Base-by-base conservation (phyloP, 805 yeast genomes). In the Candida morakotiae region DNA sequence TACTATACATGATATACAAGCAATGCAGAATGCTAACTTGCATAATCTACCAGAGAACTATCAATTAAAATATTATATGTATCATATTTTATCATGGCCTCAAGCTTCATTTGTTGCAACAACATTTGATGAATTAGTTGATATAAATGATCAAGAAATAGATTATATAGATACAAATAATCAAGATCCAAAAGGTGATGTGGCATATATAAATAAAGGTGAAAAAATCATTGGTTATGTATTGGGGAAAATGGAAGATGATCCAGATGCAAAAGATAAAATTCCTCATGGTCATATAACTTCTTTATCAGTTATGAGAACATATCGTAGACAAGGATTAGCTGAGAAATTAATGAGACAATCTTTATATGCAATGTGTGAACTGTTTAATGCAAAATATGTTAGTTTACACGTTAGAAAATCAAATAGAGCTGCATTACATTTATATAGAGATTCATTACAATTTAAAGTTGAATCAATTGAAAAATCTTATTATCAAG, bases 71-170 rank as follows among this genome's bases (percentile, higher is more conserved):
- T 93, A 88, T 64, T 93, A 93, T 64, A 75, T 93, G 73, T 93
- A 93, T 62, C 98, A 93, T 62, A 75, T 87, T 7, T 66, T 91
- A 35, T 82, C 97, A 25, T 93, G 98, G 98, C 98, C 98, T 2
- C 95, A 91, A 58, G 94, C 95, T 10, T 86, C 96, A 28, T 93
- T 81, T 66, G 98, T 93, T 25, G 98, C 98, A 13, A 83, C 91
- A 1, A 82, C 93, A 2, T 77, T 81, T 19, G 54, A 51, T 6
- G 57, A 51, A 15, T 46, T 46, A 9, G 48, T 46, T 3, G 53
- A 28, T 15, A 52, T 18, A 51, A 58, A 31, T 45, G 49, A 23
- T 49, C 44, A 23, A 22, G 40, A 40, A 27, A 28, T 31, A 2
- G 36, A 30, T 14, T n/a, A n/a, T 5, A 21, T 32, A 24, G 31